These are phyloP conservation scores for Rosa hybrid DNA, from an alignment of 331 rosid genomes.

Conservation along the genomic window DNA sequence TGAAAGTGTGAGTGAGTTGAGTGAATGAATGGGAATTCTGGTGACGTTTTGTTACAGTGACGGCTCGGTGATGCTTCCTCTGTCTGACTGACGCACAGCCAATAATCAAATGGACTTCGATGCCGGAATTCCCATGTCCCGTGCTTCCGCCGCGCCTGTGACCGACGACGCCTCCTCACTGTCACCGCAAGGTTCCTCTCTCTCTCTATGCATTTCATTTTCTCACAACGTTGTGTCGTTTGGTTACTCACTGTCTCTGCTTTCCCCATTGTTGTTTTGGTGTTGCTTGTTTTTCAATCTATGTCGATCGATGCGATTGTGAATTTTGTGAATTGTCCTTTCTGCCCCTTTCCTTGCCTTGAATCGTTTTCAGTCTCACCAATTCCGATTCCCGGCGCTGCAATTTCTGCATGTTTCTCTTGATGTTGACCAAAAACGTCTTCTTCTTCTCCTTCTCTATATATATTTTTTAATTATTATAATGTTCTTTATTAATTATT, in stretches of 20 bases:
- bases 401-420: conserved; percentile 15
- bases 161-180: conserved; percentile 50
- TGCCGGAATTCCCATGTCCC: conserved; percentile 72
- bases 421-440: conserved; percentile 3
- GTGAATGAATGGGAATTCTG: conserved; percentile 44
- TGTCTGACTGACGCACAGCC: conserved; percentile 9
- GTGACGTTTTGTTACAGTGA: conserved; percentile 40
- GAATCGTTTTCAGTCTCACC: background rate
- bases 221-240: background rate
- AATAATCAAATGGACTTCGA: conserved; percentile 66
- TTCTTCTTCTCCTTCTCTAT: background rate
- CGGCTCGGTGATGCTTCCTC: conserved; percentile 24
- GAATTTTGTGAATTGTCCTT: conserved; percentile 20
- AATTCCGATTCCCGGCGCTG: background rate
- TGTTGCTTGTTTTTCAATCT: conserved; percentile 12
- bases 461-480: background rate
- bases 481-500: background rate
- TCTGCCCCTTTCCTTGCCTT: conserved; percentile 20
- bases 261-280: conserved; percentile 3
- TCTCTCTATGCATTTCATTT: background rate
- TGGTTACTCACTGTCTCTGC: background rate
- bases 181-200: conserved; percentile 56
- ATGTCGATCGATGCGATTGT: background rate
- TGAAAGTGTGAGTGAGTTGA: background rate
- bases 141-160: conserved; percentile 37